A percentile compares a stretch with the other conserved stretches of the same genome.
These are phyloP conservation scores for Beauveria pseudobassiana DNA, from an alignment of 2,329 filamentous ascomycete genomes.

Conservation along the genomic window DNA sequence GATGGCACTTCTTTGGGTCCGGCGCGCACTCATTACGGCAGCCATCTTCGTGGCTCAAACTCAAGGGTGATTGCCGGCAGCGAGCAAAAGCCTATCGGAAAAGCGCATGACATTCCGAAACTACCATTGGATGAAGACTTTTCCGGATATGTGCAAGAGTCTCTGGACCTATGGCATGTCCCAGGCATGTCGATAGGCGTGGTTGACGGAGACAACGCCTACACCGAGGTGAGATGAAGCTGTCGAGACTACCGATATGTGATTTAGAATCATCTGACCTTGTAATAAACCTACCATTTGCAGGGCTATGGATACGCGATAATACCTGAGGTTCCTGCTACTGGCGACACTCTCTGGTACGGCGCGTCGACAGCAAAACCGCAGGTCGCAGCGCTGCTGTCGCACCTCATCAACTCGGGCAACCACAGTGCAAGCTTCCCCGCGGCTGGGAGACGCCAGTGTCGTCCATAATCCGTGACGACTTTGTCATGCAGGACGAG, in stretches of 20 bases:
- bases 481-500: constrained; percentile 9
- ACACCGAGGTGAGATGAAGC: not conserved
- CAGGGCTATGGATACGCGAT: constrained; percentile 11
- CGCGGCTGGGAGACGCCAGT: constrained; percentile 6
- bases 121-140: not conserved
- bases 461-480: constrained; percentile 7
- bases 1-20: no score
- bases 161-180: not conserved
- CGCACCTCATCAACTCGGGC: constrained; percentile 12
- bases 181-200: not conserved
- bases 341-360: constrained; percentile 6
- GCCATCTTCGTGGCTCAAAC: no score
- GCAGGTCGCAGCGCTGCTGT: not conserved
- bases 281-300: no score
- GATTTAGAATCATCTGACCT: no score
- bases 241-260: no score
- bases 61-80: not conserved
- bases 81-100: not conserved
- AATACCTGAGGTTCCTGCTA: constrained; percentile 6
- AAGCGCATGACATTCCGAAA: not conserved
- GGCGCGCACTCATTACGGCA: no score
- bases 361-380: constrained; percentile 8
- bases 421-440: not conserved
- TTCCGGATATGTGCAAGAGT: not conserved
- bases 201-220: not conserved